Conservation (phyloP, 225 moss, liverwort and hornwort species). For the Sphagnum tenellum region DNA sequence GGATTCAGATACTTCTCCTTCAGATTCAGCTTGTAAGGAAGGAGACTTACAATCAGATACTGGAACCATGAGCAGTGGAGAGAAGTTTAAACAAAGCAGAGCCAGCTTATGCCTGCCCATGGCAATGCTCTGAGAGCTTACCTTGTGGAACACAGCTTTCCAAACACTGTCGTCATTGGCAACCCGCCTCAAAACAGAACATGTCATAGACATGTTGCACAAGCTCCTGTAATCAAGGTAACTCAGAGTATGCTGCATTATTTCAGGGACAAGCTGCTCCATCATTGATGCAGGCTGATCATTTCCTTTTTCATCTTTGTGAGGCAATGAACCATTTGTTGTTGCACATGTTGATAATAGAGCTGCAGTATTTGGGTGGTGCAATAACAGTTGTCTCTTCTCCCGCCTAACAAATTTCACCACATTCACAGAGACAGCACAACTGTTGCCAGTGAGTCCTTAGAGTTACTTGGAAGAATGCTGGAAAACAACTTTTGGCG, state of each 20-base stretch:
- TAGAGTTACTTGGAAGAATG: neutral
- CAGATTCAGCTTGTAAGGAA: too few relatives aligned
- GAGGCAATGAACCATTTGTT: slow-evolving; percentile 5
- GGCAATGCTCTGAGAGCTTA: neutral
- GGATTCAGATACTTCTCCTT: too few relatives aligned
- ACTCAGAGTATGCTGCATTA: slow-evolving; percentile 55
- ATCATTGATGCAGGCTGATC: slow-evolving; percentile 38
- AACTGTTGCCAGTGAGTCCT: neutral
- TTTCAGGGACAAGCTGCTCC: slow-evolving; percentile 60
- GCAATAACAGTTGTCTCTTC: neutral
- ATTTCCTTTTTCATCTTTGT: slow-evolving; percentile 6
- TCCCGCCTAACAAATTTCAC: slow-evolving; percentile 4
- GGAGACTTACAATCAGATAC: too few relatives aligned
- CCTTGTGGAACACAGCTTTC: slow-evolving; percentile 55
- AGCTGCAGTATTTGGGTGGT: neutral
- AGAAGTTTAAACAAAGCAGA: too few relatives aligned
- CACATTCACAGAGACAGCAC: neutral
- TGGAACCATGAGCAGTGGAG: too few relatives aligned
- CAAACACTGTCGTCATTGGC: slow-evolving; percentile 60
- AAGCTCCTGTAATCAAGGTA: slow-evolving; percentile 55
- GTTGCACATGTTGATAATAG: neutral
- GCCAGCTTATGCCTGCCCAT: too few relatives aligned
- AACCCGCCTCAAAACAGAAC: slow-evolving; percentile 49
- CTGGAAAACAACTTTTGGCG: neutral
- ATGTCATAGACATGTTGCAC: slow-evolving; percentile 53